These are phyloP conservation scores for Alternaria triticimaculans DNA, from an alignment of 2,329 filamentous ascomycete genomes.

Conservation along the genomic window DNA sequence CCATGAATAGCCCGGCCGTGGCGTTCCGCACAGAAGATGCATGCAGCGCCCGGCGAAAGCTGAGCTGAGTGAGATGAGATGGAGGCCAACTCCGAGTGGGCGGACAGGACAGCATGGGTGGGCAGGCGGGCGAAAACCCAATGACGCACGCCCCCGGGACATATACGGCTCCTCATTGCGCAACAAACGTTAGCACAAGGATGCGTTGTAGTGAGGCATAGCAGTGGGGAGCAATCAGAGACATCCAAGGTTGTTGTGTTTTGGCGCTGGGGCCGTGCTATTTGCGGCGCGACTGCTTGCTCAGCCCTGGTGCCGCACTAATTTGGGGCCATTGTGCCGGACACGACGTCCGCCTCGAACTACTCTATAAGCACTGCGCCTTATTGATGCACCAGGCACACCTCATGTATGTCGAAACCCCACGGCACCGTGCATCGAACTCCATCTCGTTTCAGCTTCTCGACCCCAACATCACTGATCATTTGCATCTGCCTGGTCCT, in stretches of 20 bases:
- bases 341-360: not conserved
- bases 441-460: not conserved
- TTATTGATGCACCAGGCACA: not conserved
- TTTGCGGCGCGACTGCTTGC: constrained; percentile 7
- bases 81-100: constrained; percentile 1
- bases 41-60: constrained; percentile 8
- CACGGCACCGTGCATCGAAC: not conserved
- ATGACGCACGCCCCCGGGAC: not conserved
- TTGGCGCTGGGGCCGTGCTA: constrained; percentile 7
- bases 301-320: constrained; percentile 5
- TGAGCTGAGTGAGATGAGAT: constrained; percentile 16
- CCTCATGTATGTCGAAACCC: not conserved
- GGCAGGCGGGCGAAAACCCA: not conserved
- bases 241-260: constrained; percentile 3
- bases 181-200: not conserved
- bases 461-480: not conserved
- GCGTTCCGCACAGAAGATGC: constrained; percentile 15
- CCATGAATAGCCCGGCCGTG: constrained; percentile 18
- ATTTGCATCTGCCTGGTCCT: not conserved
- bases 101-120: not conserved
- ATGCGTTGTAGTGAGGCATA: not conserved
- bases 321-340: constrained; percentile 1
- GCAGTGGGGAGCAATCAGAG: not conserved
- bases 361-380: constrained; percentile 2
- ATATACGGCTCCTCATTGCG: not conserved